Evolutionary conservation across 2,329 filamentous ascomycete genomes (phyloP).

Genomic region (Fusarium xylarioides): DNA sequence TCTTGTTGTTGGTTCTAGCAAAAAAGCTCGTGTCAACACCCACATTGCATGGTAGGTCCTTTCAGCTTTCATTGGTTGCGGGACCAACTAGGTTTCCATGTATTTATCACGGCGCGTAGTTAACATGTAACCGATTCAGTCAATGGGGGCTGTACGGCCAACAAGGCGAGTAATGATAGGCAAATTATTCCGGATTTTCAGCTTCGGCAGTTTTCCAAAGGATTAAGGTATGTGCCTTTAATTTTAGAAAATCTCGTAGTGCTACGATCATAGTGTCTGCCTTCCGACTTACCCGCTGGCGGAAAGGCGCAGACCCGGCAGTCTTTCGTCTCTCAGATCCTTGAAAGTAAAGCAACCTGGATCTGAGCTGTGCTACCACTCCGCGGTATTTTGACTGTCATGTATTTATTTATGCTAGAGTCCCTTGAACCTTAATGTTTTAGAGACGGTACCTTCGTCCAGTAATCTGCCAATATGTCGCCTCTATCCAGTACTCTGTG

Average conservation of each 20-base stretch:
- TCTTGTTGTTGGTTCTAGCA: neutral
- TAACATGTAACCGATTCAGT: too few relatives aligned
- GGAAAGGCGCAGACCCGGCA: neutral
- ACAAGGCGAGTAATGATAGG: neutral
- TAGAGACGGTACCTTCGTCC: neutral
- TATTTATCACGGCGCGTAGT: neutral
- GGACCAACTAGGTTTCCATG: fast-evolving
- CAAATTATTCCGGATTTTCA: fast-evolving
- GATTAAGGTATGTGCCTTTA: neutral
- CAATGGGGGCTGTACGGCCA: neutral
- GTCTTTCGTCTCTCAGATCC: neutral
- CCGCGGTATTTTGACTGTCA: neutral
- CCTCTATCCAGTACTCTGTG: neutral
- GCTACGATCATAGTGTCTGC: neutral
- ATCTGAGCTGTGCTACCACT: neutral
- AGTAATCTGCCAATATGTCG: neutral
- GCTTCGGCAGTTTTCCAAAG: neutral
- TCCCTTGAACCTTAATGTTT: neutral
- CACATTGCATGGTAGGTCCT: neutral
- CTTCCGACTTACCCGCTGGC: neutral
- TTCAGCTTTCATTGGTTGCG: neutral
- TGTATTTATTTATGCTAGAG: neutral
- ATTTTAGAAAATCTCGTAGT: fast-evolving
- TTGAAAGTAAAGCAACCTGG: neutral
- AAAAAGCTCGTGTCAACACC: neutral